A percentile compares a stretch with the other conserved stretches of the same genome.
Evolutionary conservation across 192 early-diverging fungal species (phyloP).

Genomic region (Coemansia furcata): DNA sequence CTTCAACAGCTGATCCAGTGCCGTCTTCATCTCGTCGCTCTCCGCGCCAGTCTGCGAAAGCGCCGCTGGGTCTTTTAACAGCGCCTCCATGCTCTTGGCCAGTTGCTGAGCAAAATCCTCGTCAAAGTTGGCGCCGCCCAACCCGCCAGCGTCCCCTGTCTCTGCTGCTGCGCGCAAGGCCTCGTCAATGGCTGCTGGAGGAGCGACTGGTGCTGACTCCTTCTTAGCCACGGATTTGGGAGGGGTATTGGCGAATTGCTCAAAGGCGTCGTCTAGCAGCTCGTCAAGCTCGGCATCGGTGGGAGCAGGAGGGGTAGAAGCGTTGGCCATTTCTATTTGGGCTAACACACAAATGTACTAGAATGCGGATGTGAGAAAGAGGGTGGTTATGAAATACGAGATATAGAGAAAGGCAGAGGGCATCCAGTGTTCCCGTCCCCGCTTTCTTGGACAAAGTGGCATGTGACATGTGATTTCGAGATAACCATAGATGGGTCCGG

Average conservation of each 20-base stretch:
- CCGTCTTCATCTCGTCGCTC: conserved; percentile 61
- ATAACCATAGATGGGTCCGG: background rate
- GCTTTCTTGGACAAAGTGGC: background rate
- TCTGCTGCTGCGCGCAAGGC: background rate
- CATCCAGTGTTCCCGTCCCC: background rate
- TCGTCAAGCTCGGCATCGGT: conserved; percentile 68
- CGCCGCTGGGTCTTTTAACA: conserved; percentile 42
- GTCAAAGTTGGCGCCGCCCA: conserved; percentile 46
- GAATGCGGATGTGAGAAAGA: background rate
- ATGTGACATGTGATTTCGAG: background rate
- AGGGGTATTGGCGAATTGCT: conserved; percentile 60
- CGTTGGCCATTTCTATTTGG: conserved; percentile 29
- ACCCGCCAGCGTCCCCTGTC: conserved; percentile 20
- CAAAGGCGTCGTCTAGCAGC: conserved; percentile 72
- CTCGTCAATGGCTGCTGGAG: background rate
- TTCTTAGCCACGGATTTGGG: conserved; percentile 38
- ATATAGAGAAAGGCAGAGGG: background rate
- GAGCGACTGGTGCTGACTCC: background rate
- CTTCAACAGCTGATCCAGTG: conserved; percentile 74
- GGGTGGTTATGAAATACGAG: background rate
- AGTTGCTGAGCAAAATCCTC: conserved; percentile 75
- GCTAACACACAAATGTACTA: background rate
- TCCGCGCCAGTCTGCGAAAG: conserved; percentile 12
- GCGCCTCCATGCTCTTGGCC: conserved; percentile 74
- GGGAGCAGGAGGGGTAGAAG: conserved; percentile 17